phyloP scores from a whole-genome alignment of 768 basidiomycete genomes.

The Podaxis rugospora region DNA sequence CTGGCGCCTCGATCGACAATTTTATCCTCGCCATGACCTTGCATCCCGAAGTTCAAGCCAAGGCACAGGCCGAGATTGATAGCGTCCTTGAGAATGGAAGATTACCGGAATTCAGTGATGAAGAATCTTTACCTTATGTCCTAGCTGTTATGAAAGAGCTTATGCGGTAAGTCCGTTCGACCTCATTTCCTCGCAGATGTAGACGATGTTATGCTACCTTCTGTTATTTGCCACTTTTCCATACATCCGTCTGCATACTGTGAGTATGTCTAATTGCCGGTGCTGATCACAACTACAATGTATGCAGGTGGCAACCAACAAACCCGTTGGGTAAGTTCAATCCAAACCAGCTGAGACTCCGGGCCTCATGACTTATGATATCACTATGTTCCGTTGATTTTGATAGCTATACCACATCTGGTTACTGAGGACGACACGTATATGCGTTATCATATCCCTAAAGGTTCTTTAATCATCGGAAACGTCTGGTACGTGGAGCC shows the following conservation, averaged over 20 bases:
- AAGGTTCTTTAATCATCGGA: conserved; percentile 26
- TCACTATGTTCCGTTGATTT: not conserved
- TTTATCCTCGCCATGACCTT: conserved; percentile 37
- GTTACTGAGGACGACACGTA: conserved; percentile 27
- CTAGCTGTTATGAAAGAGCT: conserved; percentile 32
- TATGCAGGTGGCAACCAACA: conserved; percentile 24
- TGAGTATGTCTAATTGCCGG: not conserved
- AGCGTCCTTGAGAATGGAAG: conserved; percentile 28
- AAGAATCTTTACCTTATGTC: conserved; percentile 32
- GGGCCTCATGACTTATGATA: not conserved
- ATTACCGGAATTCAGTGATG: conserved; percentile 34
- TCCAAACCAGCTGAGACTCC: not conserved
- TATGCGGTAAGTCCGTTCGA: conserved; percentile 15
- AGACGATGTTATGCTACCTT: not conserved
- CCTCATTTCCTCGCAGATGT: not conserved
- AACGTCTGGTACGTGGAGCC: conserved; percentile 27
- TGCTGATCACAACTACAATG: not conserved
- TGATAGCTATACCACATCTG: conserved; percentile 24
- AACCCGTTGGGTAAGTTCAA: conserved; percentile 24
- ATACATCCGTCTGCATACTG: not conserved
- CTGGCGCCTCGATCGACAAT: conserved; percentile 19
- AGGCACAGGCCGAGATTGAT: conserved; percentile 38
- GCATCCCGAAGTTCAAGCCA: conserved; percentile 32
- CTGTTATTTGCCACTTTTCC: not conserved
- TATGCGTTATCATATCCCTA: conserved; percentile 26